Base-by-base conservation (phyloP, 345 rosid species). In the Tarenaya hassleriana region DNA sequence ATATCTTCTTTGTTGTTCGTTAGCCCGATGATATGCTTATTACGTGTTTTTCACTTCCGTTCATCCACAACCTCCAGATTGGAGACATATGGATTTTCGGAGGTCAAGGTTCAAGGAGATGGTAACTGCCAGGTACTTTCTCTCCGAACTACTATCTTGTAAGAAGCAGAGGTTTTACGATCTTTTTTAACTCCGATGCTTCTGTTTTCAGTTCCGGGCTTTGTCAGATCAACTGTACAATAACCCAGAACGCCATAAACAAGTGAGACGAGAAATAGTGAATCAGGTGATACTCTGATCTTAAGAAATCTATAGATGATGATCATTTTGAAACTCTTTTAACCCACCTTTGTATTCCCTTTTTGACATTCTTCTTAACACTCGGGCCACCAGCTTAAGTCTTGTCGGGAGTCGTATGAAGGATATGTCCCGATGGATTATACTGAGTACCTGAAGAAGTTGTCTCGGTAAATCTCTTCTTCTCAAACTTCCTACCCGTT, bases 381-480 rank as follows among this genome's bases (percentile, higher is more conserved):
- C 9, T 50, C 34, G 49, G 31, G 62, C 60, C 50, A 46, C 52
- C 70, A 84, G 94, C 88, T 84, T 34, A 84, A 73, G 56, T 74
- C 86, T 47, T 61, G 72, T 38, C 79, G 75, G 4, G 87, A 79
- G 32, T 71, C 67, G 46, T 85, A 85, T 29, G 79, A 73, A 63
- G 95, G 89, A 61, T 85, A 85, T 15, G 95, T 82, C 41, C 95
- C 95, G 14, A 85, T 82, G 95, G 78, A 82, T 61, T 85, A 79
- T 66, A 67, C 77, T 32, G 87, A 76, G 14, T 85, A 85, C 61
- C 63, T 82, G 73, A 79, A 52, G 77, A 81, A 81, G 67, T 77
- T 84, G 86, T 81, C 86, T 47, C 70, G 60, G 94, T 84, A 73
- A 52, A 7, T 41, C 14, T 60, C 42, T 35, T 41, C 41, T 40